These are phyloP conservation scores for Talaromyces sp. DNA, from an alignment of 2,329 filamentous ascomycete species.

Conservation along the genomic window DNA sequence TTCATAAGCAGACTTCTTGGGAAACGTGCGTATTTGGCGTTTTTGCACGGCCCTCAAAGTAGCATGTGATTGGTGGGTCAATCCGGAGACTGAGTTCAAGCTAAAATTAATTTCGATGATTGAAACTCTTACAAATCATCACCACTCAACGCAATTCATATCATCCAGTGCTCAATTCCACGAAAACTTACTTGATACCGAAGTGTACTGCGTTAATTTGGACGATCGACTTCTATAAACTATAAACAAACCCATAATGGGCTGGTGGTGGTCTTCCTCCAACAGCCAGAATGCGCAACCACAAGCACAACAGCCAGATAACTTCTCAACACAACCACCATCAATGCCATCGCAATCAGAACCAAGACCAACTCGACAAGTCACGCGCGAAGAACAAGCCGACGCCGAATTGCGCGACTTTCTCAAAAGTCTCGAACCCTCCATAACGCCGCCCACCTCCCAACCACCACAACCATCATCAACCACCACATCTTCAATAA, in stretches of 20 bases:
- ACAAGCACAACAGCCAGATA: conserved; percentile 1
- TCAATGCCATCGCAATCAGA: conserved; percentile 6
- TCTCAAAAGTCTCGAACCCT: conserved; percentile 46
- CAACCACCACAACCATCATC: neutral
- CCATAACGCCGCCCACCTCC: neutral
- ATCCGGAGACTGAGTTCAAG: neutral
- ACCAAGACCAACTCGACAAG: conserved; percentile 22
- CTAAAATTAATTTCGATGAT: conserved; percentile 3
- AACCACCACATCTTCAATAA: conserved; percentile 22
- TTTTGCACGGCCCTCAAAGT: neutral
- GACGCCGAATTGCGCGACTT: conserved; percentile 54
- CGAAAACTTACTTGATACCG: neutral
- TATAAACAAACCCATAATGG: conserved; percentile 35
- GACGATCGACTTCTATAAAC: neutral
- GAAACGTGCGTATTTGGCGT: neutral
- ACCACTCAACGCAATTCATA: neutral
- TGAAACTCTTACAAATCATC: neutral
- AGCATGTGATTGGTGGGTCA: conserved; percentile 1
- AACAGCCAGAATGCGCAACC: conserved; percentile 19
- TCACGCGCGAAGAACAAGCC: conserved; percentile 47
- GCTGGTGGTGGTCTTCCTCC: conserved; percentile 45
- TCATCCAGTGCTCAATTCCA: neutral
- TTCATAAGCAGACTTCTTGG: neutral
- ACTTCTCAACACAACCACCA: neutral
- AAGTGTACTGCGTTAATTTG: neutral